phyloP scores from a whole-genome alignment of 2,329 filamentous ascomycete genomes.

The Aspergillus novofumigatus region DNA sequence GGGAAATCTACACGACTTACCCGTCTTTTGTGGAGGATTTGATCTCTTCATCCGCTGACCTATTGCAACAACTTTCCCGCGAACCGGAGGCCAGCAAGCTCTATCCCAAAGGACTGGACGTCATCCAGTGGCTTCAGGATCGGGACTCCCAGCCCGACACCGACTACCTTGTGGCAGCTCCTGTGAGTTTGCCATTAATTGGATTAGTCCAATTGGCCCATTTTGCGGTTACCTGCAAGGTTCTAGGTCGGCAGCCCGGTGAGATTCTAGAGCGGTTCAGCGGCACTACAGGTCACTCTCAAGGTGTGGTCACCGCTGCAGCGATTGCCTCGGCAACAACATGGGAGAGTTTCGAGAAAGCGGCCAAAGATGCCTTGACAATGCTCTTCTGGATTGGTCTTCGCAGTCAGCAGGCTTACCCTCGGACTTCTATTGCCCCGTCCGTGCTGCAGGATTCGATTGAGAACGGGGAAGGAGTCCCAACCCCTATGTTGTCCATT shows the following conservation, averaged over 20 bases:
- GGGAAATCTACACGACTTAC: constrained; percentile 87
- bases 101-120: constrained; percentile 93
- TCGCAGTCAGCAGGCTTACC: constrained; percentile 95
- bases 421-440: constrained; percentile 86
- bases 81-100: constrained; percentile 88
- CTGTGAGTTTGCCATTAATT: constrained; percentile 93
- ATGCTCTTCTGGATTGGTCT: constrained; percentile 99
- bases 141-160: constrained; percentile 85
- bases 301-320: constrained; percentile 90
- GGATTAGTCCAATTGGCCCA: constrained; percentile 94
- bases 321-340: constrained; percentile 84
- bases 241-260: constrained; percentile 83
- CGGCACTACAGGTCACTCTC: constrained; percentile 92
- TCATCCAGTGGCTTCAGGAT: constrained; percentile 89
- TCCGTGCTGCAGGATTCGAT: constrained; percentile 87
- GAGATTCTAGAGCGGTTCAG: constrained; percentile 78
- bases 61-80: constrained; percentile 78
- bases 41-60: constrained; percentile 73
- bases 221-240: constrained; percentile 90
- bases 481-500: constrained; percentile 97
- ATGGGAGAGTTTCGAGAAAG: constrained; percentile 86
- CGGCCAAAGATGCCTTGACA: constrained; percentile 74
- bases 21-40: constrained; percentile 85
- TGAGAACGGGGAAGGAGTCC: constrained; percentile 89
- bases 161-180: constrained; percentile 90